phyloP scores from a whole-genome alignment of 192 early-diverging fungal genomes.

The Coemansia sp. region DNA sequence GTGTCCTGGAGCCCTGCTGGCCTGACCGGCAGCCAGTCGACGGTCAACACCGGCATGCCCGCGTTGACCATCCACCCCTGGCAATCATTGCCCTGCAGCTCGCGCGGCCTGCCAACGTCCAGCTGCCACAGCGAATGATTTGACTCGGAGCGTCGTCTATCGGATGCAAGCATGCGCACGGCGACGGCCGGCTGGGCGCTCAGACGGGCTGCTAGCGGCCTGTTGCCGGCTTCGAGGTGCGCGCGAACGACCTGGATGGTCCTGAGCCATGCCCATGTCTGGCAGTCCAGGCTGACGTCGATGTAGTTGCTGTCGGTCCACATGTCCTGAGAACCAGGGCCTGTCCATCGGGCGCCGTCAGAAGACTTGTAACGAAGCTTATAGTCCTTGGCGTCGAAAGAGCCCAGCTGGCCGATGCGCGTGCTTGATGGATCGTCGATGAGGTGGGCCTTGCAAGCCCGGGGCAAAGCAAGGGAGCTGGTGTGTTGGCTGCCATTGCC shows the following conservation, averaged over 20 bases:
- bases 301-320: conserved; percentile 21
- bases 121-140: neutral
- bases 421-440: neutral
- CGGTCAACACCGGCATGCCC: conserved; percentile 10
- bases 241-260: neutral
- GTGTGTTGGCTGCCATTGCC: neutral
- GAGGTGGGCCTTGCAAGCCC: neutral
- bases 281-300: conserved; percentile 23
- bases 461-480: too few relatives aligned
- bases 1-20: neutral
- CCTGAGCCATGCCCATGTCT: conserved; percentile 23
- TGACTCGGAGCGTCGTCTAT: neutral
- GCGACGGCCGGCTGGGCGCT: neutral
- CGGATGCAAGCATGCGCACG: neutral
- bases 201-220: neutral
- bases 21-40: conserved; percentile 38
- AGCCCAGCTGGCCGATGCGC: neutral
- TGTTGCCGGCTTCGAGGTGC: neutral
- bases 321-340: conserved; percentile 6
- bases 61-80: conserved; percentile 23
- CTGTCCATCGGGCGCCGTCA: conserved; percentile 1
- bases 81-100: neutral
- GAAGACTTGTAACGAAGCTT: neutral
- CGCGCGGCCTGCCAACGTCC: neutral
- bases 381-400: neutral